A percentile compares a stretch with the other conserved stretches of the same genome.
Evolutionary conservation across 2,329 filamentous ascomycete species (phyloP).

Genomic region (Fusarium irregulare): DNA sequence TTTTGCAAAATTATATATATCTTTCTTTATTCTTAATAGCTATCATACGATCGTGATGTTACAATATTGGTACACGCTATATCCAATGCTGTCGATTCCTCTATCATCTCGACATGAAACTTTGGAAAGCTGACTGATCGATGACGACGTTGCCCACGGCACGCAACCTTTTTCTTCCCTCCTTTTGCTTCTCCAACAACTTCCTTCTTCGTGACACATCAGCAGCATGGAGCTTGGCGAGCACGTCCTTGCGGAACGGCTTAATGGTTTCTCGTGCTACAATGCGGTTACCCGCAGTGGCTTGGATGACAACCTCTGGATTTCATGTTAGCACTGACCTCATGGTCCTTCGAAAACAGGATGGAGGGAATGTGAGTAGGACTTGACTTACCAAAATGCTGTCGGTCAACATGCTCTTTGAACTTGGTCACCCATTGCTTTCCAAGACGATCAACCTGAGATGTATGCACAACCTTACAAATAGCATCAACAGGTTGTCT

Average conservation of each 20-base stretch:
- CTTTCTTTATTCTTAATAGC: slow-evolving; percentile 1
- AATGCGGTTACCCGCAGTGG: slow-evolving; percentile 82
- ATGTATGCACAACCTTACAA: slow-evolving; percentile 85
- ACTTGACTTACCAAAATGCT: slow-evolving; percentile 77
- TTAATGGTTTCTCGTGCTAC: slow-evolving; percentile 95
- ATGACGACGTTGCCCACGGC: slow-evolving; percentile 93
- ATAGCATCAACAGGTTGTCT: slow-evolving; percentile 94
- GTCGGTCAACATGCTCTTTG: slow-evolving; percentile 94
- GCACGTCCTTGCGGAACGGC: slow-evolving; percentile 94
- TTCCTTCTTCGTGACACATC: slow-evolving; percentile 87
- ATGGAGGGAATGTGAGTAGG: neutral
- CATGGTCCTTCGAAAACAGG: neutral
- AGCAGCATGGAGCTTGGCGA: slow-evolving; percentile 91
- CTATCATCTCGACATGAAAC: slow-evolving; percentile 82
- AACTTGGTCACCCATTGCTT: slow-evolving; percentile 94
- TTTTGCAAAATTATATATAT: neutral
- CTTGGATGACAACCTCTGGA: slow-evolving; percentile 90
- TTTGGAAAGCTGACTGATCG: slow-evolving; percentile 94
- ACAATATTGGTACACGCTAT: slow-evolving; percentile 34
- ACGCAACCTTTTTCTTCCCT: slow-evolving; percentile 87
- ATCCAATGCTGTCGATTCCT: neutral
- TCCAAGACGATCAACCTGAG: slow-evolving; percentile 83
- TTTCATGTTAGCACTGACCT: neutral
- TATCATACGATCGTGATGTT: slow-evolving; percentile 24
- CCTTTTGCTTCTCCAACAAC: slow-evolving; percentile 95